These are phyloP conservation scores for Phylloporus gajari DNA, from an alignment of 1,284 basidiomycete species.

Conservation along the genomic window DNA sequence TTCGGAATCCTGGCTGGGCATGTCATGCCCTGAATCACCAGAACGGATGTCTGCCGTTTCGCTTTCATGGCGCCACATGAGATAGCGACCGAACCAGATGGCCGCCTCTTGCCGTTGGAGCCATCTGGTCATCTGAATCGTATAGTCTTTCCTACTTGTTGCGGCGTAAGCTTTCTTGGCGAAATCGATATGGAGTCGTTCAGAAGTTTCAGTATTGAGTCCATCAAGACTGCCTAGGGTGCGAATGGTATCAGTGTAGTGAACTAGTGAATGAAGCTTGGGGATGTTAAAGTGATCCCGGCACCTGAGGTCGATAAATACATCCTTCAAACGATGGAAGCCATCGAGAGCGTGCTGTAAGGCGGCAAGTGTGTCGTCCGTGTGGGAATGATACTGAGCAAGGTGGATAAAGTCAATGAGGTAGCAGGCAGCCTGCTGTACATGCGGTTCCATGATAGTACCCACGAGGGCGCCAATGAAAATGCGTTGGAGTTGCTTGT, in stretches of 20 bases:
- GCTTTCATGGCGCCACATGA: neutral
- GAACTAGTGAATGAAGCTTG: constrained; percentile 34
- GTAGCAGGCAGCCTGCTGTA: neutral
- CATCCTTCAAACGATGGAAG: neutral
- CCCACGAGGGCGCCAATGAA: neutral
- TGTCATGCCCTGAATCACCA: neutral
- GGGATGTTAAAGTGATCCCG: constrained; percentile 21
- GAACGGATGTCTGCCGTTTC: no score
- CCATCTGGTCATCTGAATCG: neutral
- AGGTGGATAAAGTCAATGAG: neutral
- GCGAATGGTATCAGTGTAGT: constrained; percentile 21
- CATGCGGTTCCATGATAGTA: neutral
- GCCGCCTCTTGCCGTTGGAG: neutral
- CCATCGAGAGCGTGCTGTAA: neutral
- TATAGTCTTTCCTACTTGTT: constrained; percentile 18
- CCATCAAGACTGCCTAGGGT: constrained; percentile 17
- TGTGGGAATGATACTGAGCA: neutral
- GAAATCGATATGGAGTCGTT: constrained; percentile 28
- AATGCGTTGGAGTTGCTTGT: neutral
- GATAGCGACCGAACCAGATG: neutral
- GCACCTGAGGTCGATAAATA: neutral
- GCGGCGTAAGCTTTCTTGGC: constrained; percentile 23
- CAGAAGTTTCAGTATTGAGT: constrained; percentile 24
- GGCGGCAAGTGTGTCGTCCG: neutral
- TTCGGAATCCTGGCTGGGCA: neutral